Evolutionary conservation across 805 yeast species (phyloP).

Genomic region (Clavispora vitiphila): DNA sequence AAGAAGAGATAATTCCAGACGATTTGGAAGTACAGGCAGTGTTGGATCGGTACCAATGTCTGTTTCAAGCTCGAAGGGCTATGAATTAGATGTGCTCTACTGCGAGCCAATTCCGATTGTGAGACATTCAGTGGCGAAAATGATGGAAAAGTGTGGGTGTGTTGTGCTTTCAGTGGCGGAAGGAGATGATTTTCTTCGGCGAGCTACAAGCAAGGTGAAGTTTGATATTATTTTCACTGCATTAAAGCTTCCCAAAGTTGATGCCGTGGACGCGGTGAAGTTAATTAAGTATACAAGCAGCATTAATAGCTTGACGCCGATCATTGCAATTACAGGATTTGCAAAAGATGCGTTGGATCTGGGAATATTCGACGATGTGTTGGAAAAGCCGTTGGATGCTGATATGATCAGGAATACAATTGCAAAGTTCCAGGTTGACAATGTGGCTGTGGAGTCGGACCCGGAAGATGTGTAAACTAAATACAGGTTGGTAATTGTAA

Average conservation of each 20-base stretch:
- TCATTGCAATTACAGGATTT: constrained; percentile 69
- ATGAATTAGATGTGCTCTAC: constrained; percentile 60
- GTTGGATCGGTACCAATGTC: constrained; percentile 7
- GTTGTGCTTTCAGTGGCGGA: constrained; percentile 70
- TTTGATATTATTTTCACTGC: constrained; percentile 84
- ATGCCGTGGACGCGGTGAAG: constrained; percentile 72
- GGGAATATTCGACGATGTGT: constrained; percentile 57
- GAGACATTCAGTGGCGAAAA: constrained; percentile 58
- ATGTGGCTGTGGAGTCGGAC: constrained; percentile 14
- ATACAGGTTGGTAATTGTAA: background rate
- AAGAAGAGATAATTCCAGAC: constrained; percentile 49
- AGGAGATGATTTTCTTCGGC: constrained; percentile 77
- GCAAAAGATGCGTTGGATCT: constrained; percentile 58
- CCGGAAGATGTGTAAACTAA: constrained; percentile 5
- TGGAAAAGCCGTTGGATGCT: constrained; percentile 62
- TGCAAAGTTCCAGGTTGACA: constrained; percentile 8
- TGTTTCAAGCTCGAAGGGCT: constrained; percentile 1
- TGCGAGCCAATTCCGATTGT: constrained; percentile 88
- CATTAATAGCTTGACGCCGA: constrained; percentile 70
- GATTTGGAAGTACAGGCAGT: constrained; percentile 8
- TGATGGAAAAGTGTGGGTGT: constrained; percentile 69
- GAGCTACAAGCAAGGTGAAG: constrained; percentile 77
- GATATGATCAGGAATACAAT: constrained; percentile 8
- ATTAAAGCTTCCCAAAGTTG: constrained; percentile 58
- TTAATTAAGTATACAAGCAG: constrained; percentile 71